phyloP scores from a whole-genome alignment of 768 basidiomycete species.

The Gloeopeniophorella convolvens region DNA sequence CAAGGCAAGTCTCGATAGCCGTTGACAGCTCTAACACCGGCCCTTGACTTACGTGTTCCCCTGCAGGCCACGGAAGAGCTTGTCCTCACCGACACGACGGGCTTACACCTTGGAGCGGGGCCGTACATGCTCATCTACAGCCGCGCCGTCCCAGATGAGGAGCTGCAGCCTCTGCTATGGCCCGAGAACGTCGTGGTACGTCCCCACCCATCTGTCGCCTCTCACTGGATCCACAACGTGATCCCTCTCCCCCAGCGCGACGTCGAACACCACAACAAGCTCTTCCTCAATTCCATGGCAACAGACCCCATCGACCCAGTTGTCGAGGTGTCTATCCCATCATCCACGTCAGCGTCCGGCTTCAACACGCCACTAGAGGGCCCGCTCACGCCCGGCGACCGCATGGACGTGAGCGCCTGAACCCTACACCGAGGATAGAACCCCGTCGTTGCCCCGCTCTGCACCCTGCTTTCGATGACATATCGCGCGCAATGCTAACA shows the following conservation, averaged over 20 bases:
- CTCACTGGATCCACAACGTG: neutral
- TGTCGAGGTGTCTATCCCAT: constrained; percentile 10
- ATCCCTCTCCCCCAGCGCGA: constrained; percentile 23
- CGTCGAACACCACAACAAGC: constrained; percentile 33
- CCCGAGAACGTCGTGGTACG: constrained; percentile 28
- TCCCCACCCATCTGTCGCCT: neutral
- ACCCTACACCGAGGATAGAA: neutral
- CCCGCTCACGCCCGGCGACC: constrained; percentile 15
- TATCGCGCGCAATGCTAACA: neutral
- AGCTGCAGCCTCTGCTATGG: constrained; percentile 25
- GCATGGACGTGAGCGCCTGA: constrained; percentile 18
- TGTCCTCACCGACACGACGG: constrained; percentile 61
- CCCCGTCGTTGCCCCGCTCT: too few relatives aligned
- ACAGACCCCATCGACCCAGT: neutral
- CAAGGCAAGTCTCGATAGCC: constrained; percentile 53
- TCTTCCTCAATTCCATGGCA: constrained; percentile 30
- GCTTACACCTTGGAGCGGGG: constrained; percentile 69
- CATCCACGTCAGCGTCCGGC: constrained; percentile 16
- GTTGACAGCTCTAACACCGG: neutral
- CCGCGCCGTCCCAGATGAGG: constrained; percentile 27
- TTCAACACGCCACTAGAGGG: constrained; percentile 15
- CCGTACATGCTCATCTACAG: constrained; percentile 76
- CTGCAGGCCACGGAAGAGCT: constrained; percentile 61
- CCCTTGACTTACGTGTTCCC: neutral
- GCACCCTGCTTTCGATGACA: too few relatives aligned